phyloP scores from a whole-genome alignment of 176 grass and related monocot species.

The Eleusine indica region DNA sequence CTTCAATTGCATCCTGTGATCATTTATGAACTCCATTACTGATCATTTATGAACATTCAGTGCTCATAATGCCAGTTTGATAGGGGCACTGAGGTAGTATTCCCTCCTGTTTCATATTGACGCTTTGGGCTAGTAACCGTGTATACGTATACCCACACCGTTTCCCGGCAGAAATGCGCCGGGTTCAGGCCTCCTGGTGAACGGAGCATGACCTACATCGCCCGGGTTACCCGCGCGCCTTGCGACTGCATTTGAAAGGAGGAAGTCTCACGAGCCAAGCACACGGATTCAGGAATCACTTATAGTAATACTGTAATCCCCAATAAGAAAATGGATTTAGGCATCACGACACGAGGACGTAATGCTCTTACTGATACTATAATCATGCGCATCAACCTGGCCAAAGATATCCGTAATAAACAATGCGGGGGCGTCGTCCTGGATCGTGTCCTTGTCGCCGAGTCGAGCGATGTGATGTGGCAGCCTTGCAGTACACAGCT shows the following conservation, averaged over 20 bases:
- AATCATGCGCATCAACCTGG: background rate
- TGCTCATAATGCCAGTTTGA: background rate
- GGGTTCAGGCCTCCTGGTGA: background rate
- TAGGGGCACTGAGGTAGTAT: too few species aligned
- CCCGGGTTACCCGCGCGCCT: too few species aligned
- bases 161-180: background rate
- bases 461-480: constrained; percentile 19
- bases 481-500: constrained; percentile 19
- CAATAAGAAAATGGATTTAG: too few species aligned
- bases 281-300: too few species aligned
- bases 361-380: too few species aligned
- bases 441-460: constrained; percentile 13
- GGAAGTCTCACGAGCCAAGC: too few species aligned
- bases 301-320: too few species aligned
- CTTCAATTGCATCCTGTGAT: background rate
- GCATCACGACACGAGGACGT: too few species aligned
- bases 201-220: background rate
- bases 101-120: too few species aligned
- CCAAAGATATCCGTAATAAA: background rate
- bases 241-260: too few species aligned
- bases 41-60: constrained; percentile 26
- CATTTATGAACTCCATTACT: background rate
- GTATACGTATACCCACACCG: too few species aligned
- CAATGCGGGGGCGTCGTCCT: background rate
- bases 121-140: too few species aligned